phyloP scores from a whole-genome alignment of 345 rosid species.

The Capsella bursapastoris region DNA sequence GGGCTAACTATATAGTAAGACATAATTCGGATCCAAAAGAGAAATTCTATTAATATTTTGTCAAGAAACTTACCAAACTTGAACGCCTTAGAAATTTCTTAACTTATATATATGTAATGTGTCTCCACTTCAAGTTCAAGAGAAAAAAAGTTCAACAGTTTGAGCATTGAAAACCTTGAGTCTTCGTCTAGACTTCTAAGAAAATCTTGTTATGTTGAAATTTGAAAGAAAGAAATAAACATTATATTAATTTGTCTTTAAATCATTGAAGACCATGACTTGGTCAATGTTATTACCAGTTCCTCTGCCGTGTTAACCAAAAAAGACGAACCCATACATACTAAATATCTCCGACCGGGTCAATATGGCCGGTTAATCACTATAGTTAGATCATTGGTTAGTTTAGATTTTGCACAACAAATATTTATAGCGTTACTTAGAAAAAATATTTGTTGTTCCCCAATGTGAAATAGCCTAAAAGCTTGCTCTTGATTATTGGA shows the following conservation, averaged over 20 bases:
- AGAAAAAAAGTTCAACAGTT: conserved; percentile 24
- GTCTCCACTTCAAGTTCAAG: conserved; percentile 10
- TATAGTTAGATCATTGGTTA: conserved; percentile 1
- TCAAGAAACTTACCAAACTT: conserved; percentile 30
- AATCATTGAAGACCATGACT: conserved; percentile 46
- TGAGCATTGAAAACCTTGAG: conserved; percentile 37
- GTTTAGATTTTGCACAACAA: not conserved
- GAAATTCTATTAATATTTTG: not conserved
- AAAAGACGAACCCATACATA: conserved; percentile 21
- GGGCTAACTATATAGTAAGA: not conserved
- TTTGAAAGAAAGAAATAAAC: not conserved
- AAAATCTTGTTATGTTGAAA: conserved; percentile 34
- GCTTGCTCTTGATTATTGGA: conserved; percentile 16
- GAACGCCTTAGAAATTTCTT: conserved; percentile 34
- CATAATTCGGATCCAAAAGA: not conserved
- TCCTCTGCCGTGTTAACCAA: conserved; percentile 37
- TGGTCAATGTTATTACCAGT: conserved; percentile 42
- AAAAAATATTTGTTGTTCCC: not conserved
- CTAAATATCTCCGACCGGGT: conserved; percentile 33
- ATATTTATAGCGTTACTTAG: not conserved
- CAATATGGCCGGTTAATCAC: conserved; percentile 19
- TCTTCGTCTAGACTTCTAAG: conserved; percentile 43
- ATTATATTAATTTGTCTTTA: not conserved
- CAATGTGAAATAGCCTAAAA: conserved; percentile 32
- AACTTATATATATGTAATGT: not conserved